phyloP scores from a whole-genome alignment of 495 filamentous ascomycete genomes.

The Articulospora tetracladia region DNA sequence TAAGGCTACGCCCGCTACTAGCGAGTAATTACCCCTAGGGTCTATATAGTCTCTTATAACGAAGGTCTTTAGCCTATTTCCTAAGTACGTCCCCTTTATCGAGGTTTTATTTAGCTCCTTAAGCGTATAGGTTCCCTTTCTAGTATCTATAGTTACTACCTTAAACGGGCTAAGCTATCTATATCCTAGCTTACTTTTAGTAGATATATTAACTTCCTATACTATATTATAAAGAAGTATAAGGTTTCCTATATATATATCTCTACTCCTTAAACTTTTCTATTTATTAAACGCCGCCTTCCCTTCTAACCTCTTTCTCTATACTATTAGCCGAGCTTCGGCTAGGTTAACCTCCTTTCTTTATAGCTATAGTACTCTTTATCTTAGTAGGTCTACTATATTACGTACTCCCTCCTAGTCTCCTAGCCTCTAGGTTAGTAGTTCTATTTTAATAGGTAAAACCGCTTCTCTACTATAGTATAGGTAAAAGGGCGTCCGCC shows the following conservation, averaged over 20 bases:
- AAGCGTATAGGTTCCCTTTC: background rate
- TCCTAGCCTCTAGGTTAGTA: background rate
- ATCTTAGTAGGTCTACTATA: background rate
- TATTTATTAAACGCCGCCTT: background rate
- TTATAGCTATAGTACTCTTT: background rate
- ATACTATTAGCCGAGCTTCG: background rate
- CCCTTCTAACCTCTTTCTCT: background rate
- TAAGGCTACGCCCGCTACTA: background rate
- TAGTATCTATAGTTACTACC: background rate
- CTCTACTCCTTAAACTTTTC: background rate
- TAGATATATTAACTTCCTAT: background rate
- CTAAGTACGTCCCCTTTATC: background rate
- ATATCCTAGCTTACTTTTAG: background rate
- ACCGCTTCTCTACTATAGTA: background rate
- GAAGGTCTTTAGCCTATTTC: background rate
- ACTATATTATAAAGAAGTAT: background rate
- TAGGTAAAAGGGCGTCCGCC: background rate
- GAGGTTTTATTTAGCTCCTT: background rate
- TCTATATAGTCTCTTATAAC: background rate
- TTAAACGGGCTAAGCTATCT: background rate
- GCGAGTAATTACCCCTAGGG: too few relatives aligned
- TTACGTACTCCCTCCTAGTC: background rate
- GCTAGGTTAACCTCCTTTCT: background rate
- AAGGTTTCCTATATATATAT: background rate
- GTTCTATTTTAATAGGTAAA: background rate